Percentiles rank a stretch among this genome's conserved stretches.
Conservation (phyloP, 305 asterid genomes). For the Caryopteris hybrid region DNA sequence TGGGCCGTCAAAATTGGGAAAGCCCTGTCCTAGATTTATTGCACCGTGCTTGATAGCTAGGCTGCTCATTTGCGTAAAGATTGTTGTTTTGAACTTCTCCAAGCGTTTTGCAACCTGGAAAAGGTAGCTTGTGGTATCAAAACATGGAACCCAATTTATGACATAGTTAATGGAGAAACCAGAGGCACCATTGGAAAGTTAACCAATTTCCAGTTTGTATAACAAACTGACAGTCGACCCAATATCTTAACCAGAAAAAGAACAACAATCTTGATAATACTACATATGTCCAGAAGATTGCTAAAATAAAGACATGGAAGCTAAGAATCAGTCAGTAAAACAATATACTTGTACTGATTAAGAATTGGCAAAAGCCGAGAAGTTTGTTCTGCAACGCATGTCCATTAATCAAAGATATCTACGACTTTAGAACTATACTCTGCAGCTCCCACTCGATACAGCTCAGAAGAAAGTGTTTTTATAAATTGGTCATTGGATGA, state of each 20-base stretch:
- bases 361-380: background rate
- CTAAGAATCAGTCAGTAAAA: too few species aligned
- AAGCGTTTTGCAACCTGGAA: slow-evolving; percentile 78
- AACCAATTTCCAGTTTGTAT: background rate
- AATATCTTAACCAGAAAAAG: too few species aligned
- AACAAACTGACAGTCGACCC: background rate
- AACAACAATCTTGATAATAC: background rate
- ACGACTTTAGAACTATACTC: background rate
- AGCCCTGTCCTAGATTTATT: slow-evolving; percentile 95
- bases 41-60: slow-evolving; percentile 89
- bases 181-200: background rate
- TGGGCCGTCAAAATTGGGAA: slow-evolving; percentile 96
- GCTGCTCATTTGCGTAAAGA: slow-evolving; percentile 95
- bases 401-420: background rate
- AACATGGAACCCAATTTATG: too few species aligned
- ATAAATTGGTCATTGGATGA: background rate
- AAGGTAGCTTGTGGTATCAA: slow-evolving; percentile 1
- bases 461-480: background rate
- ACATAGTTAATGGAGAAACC: background rate
- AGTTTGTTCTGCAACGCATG: background rate
- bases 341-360: background rate
- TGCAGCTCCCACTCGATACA: background rate
- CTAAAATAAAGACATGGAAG: background rate
- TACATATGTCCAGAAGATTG: background rate
- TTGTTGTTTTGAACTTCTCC: slow-evolving; percentile 93